These are phyloP conservation scores for Sugiyamaella castrensis DNA, from an alignment of 1,139 yeast genomes.

Conservation along the genomic window DNA sequence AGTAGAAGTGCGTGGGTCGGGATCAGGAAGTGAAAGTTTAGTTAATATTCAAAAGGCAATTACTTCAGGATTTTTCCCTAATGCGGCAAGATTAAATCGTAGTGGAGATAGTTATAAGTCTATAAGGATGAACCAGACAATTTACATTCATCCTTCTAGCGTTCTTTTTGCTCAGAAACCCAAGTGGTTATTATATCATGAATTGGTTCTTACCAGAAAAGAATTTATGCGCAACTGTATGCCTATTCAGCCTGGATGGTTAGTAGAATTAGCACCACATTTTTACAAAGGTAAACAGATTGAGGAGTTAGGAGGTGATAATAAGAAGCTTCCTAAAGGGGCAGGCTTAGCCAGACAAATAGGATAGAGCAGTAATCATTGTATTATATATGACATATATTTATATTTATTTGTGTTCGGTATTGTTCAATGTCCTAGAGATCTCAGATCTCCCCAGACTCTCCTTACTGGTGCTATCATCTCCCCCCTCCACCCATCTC, in stretches of 20 bases:
- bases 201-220: constrained; percentile 77
- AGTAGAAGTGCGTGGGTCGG: constrained; percentile 36
- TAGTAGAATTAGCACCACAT: constrained; percentile 64
- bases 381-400: too few relatives aligned
- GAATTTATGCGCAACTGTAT: constrained; percentile 89
- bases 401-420: too few relatives aligned
- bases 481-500: too few relatives aligned
- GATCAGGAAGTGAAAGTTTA: constrained; percentile 26
- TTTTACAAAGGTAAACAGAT: constrained; percentile 38
- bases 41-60: constrained; percentile 61
- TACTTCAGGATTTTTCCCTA: constrained; percentile 78
- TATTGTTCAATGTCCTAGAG: too few relatives aligned
- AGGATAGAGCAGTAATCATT: too few relatives aligned
- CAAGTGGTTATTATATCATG: constrained; percentile 71
- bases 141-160: constrained; percentile 82
- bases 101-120: constrained; percentile 71
- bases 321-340: constrained; percentile 14
- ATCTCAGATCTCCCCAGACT: too few relatives aligned
- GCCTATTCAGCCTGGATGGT: constrained; percentile 65
- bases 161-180: constrained; percentile 59
- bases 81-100: constrained; percentile 65
- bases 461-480: too few relatives aligned
- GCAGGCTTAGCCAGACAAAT: background rate
- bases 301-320: constrained; percentile 20
- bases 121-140: constrained; percentile 60